Conservation (phyloP, 495 filamentous ascomycete species). For the Aspergillus affinis region DNA sequence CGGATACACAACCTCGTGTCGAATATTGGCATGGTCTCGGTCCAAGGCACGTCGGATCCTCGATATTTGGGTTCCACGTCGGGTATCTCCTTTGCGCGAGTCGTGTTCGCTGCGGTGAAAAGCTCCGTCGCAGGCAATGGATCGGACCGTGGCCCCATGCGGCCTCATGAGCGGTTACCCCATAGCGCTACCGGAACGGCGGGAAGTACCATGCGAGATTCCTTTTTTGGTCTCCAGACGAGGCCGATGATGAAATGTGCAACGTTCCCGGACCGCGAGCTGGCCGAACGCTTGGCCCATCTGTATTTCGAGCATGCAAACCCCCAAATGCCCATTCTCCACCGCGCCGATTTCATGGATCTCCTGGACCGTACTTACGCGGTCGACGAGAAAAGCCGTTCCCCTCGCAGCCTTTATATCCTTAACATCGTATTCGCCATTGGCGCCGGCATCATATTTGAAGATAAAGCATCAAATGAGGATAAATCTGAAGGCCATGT, state of each 20-base stretch:
- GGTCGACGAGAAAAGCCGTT: conserved; percentile 64
- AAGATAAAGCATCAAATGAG: conserved; percentile 51
- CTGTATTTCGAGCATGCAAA: conserved; percentile 96
- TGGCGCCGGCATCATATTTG: conserved; percentile 88
- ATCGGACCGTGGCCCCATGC: conserved; percentile 58
- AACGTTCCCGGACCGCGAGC: conserved; percentile 72
- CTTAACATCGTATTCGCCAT: conserved; percentile 99
- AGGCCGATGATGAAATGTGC: conserved; percentile 84
- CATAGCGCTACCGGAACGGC: conserved; percentile 48
- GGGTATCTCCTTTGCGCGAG: conserved; percentile 90
- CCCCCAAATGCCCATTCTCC: conserved; percentile 90
- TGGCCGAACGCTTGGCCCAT: conserved; percentile 69
- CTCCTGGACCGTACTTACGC: conserved; percentile 79
- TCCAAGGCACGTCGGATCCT: conserved; percentile 71
- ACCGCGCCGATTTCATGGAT: conserved; percentile 81
- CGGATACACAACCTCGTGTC: conserved; percentile 72
- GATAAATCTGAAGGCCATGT: conserved; percentile 35
- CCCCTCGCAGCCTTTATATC: conserved; percentile 82
- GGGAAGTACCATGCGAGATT: conserved; percentile 83
- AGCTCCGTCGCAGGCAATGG: conserved; percentile 62
- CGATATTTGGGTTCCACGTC: conserved; percentile 83
- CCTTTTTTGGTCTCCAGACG: conserved; percentile 91
- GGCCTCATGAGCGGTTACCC: conserved; percentile 47
- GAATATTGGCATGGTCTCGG: conserved; percentile 74
- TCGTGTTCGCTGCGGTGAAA: conserved; percentile 93